A percentile compares a stretch with the other conserved stretches of the same genome.
Conservation (phyloP, 2,329 filamentous ascomycete species). For the Ceratocystis harringtonii region DNA sequence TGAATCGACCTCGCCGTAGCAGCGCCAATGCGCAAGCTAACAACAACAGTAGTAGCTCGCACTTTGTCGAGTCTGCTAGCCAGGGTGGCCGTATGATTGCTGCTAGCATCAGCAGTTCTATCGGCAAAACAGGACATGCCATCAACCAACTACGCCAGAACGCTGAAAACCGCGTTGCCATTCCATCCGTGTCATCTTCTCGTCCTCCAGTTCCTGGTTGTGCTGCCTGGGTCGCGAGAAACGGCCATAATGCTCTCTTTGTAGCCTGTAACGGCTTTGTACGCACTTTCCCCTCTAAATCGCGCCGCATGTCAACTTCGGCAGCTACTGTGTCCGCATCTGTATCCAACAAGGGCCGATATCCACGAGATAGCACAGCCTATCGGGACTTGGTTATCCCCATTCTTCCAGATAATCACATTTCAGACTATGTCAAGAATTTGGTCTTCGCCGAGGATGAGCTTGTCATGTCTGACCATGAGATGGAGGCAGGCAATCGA, state of each 20-base stretch:
- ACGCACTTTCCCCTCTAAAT: conserved; percentile 48
- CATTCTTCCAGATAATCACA: conserved; percentile 42
- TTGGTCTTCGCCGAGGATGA: conserved; percentile 27
- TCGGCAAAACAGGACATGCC: conserved; percentile 55
- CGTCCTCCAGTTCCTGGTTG: conserved; percentile 41
- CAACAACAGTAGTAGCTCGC: conserved; percentile 7
- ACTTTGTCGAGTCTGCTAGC: conserved; percentile 38
- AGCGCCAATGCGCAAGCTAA: conserved; percentile 7
- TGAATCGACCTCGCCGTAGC: conserved; percentile 34
- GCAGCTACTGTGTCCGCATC: conserved; percentile 21
- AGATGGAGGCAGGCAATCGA: conserved; percentile 40
- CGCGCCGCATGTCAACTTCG: conserved; percentile 38
- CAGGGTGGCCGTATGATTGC: conserved; percentile 59
- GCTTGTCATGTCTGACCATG: conserved; percentile 37
- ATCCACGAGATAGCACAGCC: conserved; percentile 30
- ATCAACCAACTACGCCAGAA: conserved; percentile 59
- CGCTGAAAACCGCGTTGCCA: conserved; percentile 57
- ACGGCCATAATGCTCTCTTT: conserved; percentile 46
- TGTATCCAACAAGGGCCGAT: background rate
- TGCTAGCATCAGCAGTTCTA: conserved; percentile 57
- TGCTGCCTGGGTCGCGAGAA: conserved; percentile 49
- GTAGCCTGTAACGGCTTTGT: conserved; percentile 51
- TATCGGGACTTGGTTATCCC: conserved; percentile 54
- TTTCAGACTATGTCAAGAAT: conserved; percentile 11
- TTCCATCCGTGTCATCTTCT: conserved; percentile 39